A percentile compares a stretch with the other conserved stretches of the same genome.
These are phyloP conservation scores for Amanita polypyramis DNA, from an alignment of 768 basidiomycete species.

Conservation along the genomic window DNA sequence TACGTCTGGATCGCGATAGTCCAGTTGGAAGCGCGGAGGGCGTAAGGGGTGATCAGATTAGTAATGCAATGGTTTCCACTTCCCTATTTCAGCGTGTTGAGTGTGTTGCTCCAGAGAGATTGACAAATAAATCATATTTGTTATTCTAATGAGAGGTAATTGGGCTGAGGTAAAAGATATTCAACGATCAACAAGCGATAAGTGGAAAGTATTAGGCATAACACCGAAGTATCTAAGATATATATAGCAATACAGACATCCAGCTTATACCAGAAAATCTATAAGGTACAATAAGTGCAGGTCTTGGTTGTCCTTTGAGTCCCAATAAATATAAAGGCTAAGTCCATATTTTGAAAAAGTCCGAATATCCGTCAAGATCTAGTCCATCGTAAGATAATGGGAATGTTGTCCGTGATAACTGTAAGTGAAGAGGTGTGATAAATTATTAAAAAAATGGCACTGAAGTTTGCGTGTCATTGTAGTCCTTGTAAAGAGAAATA, in stretches of 20 bases:
- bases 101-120: too few relatives aligned
- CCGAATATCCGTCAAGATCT: neutral
- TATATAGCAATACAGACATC: conserved; percentile 3
- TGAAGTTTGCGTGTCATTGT: neutral
- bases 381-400: neutral
- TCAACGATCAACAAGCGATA: neutral
- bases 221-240: neutral
- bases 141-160: too few relatives aligned
- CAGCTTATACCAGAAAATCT: conserved; percentile 1
- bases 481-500: neutral
- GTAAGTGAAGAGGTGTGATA: neutral
- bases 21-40: too few relatives aligned
- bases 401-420: neutral
- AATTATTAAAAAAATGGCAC: conserved; percentile 2
- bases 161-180: too few relatives aligned
- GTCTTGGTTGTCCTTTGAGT: neutral
- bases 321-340: neutral
- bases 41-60: too few relatives aligned
- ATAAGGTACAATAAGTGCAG: neutral
- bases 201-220: too few relatives aligned
- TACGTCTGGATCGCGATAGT: too few relatives aligned
- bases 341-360: neutral
- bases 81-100: too few relatives aligned
- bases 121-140: too few relatives aligned
- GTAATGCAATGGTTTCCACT: too few relatives aligned